phyloP scores from a whole-genome alignment of 306 rosid genomes.

The Vigna hirtella region DNA sequence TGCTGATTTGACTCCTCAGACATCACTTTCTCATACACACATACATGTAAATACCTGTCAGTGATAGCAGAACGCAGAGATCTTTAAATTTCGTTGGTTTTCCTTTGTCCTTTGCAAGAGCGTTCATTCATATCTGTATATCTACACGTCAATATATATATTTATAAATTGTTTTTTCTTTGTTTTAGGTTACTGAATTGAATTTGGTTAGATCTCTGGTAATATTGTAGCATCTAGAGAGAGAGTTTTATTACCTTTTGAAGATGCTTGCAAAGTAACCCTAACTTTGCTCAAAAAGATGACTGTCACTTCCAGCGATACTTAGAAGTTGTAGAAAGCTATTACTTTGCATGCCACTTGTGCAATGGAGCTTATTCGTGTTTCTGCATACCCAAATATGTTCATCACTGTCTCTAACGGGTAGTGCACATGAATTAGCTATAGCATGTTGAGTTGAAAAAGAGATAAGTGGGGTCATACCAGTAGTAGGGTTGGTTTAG shows the following conservation, averaged over 20 bases:
- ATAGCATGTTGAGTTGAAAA: neutral
- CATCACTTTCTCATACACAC: constrained; percentile 47
- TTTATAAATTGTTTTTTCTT: neutral
- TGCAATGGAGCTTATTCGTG: constrained; percentile 37
- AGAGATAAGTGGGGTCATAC: neutral
- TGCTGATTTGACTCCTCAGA: constrained; percentile 71
- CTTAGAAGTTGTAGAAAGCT: constrained; percentile 33
- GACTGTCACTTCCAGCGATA: constrained; percentile 33
- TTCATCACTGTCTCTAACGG: constrained; percentile 17
- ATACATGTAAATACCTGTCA: constrained; percentile 57
- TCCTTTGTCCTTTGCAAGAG: constrained; percentile 41
- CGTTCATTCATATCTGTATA: neutral
- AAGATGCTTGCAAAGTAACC: constrained; percentile 41
- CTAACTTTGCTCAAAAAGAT: constrained; percentile 52
- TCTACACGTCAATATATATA: no score
- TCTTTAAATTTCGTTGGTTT: constrained; percentile 44
- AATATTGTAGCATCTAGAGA: constrained; percentile 33
- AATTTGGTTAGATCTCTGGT: constrained; percentile 41
- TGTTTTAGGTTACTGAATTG: constrained; percentile 30
- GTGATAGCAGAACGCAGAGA: constrained; percentile 61
- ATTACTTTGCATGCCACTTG: constrained; percentile 46
- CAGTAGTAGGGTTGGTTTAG: neutral
- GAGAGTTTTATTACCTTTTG: constrained; percentile 21
- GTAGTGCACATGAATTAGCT: neutral
- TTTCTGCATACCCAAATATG: constrained; percentile 12